Conservation (phyloP, 73 alveolate species). For the Paramecium pentaurelia region DNA sequence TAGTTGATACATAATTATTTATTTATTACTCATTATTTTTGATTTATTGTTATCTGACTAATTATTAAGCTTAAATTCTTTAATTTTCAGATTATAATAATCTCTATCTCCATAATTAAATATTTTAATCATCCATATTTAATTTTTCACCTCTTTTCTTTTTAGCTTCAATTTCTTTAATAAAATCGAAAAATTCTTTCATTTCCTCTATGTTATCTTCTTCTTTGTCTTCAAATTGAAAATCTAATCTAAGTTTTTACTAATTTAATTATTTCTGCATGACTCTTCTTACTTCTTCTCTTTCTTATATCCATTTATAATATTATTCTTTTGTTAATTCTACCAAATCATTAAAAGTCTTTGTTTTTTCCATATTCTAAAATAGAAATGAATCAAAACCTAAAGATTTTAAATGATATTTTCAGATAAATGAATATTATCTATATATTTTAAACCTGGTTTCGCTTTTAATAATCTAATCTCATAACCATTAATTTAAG, state of each 20-base stretch:
- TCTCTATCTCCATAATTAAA: conserved; percentile 52
- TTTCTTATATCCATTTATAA: conserved; percentile 17
- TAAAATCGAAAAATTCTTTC: conserved; percentile 48
- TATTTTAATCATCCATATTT: conserved; percentile 17
- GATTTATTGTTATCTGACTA: background rate
- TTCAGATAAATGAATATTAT: background rate
- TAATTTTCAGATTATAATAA: background rate
- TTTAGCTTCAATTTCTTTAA: conserved; percentile 23
- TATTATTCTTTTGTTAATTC: conserved; percentile 41
- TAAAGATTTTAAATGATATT: background rate
- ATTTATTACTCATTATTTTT: background rate
- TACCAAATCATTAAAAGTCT: background rate
- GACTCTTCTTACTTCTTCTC: conserved; percentile 38
- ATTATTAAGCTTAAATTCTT: background rate
- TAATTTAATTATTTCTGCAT: background rate
- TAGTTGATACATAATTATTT: background rate
- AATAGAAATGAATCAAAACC: background rate
- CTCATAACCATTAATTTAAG: background rate
- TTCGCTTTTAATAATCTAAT: conserved; percentile 28
- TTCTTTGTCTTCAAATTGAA: conserved; percentile 31
- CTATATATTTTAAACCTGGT: conserved; percentile 13
- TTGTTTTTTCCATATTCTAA: conserved; percentile 27
- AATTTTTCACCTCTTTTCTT: conserved; percentile 43
- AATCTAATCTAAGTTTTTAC: background rate
- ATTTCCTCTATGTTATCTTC: background rate